A percentile compares a stretch with the other conserved stretches of the same genome.
phyloP scores from a whole-genome alignment of 164 flowering plant genomes.

The Stephania cephalantha region DNA sequence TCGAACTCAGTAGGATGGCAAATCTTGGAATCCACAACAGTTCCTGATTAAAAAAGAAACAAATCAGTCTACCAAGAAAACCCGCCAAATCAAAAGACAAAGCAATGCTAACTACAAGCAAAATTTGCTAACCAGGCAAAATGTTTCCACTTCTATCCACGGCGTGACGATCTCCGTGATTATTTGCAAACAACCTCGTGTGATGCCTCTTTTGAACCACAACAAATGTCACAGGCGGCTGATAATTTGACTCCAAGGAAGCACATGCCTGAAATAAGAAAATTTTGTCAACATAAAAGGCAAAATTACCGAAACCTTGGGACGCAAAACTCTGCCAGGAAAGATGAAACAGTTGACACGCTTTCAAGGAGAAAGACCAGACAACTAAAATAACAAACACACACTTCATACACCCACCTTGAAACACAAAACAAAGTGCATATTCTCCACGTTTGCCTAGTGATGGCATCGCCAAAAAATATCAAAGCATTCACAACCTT shows the following conservation, averaged over 20 bases:
- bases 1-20: conserved; percentile 40
- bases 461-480: no score
- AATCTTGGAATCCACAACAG: conserved; percentile 86
- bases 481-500: no score
- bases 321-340: not conserved
- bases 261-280: conserved; percentile 42
- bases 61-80: not conserved
- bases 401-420: not conserved
- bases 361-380: not conserved
- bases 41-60: conserved; percentile 39
- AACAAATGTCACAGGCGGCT: conserved; percentile 58
- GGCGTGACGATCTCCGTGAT: conserved; percentile 28
- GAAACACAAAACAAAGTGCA: not conserved
- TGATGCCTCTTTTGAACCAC: conserved; percentile 69
- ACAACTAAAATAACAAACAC: no score
- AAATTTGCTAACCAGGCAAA: conserved; percentile 33
- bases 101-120: not conserved
- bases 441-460: no score
- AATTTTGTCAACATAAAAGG: not conserved
- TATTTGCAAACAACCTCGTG: conserved; percentile 48
- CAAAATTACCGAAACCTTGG: not conserved
- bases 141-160: conserved; percentile 58
- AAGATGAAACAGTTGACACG: not conserved
- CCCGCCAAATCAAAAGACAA: no score
- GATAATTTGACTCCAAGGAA: conserved; percentile 48